These are phyloP conservation scores for Clathrus columnatus DNA, from an alignment of 768 basidiomycete genomes.

Conservation along the genomic window DNA sequence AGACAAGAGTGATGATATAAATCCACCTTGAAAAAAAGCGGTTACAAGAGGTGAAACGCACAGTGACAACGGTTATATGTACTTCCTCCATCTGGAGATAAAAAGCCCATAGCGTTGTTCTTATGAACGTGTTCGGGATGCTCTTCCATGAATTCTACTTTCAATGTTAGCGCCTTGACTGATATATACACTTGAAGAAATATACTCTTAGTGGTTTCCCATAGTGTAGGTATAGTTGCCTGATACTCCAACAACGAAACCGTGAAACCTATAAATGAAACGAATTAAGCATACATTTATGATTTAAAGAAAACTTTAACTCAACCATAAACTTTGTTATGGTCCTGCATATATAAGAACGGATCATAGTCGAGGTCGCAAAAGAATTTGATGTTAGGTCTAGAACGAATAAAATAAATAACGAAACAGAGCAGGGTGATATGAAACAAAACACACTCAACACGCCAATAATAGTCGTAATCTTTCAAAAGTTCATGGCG, in stretches of 20 bases:
- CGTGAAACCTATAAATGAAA: constrained; percentile 53
- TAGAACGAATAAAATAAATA: constrained; percentile 20
- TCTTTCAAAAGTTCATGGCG: constrained; percentile 64
- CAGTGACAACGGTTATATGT: constrained; percentile 52
- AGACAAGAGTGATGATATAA: too few species aligned
- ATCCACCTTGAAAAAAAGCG: too few species aligned
- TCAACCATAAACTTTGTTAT: constrained; percentile 81
- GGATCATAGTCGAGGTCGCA: constrained; percentile 77
- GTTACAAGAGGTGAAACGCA: constrained; percentile 14
- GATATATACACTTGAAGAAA: not conserved
- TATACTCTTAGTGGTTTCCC: constrained; percentile 63
- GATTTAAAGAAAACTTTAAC: not conserved
- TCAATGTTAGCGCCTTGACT: not conserved
- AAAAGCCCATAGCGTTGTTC: constrained; percentile 62
- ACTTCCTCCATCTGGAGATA: constrained; percentile 59
- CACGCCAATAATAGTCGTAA: constrained; percentile 86
- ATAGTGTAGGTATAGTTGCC: constrained; percentile 73
- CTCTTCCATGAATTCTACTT: constrained; percentile 48
- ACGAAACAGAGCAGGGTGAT: not conserved
- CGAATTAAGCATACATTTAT: not conserved
- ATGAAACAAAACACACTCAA: constrained; percentile 50
- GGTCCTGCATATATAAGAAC: constrained; percentile 70
- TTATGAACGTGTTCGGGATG: constrained; percentile 53
- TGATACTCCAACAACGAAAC: constrained; percentile 71
- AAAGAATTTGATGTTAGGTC: constrained; percentile 72